Percentiles rank a stretch among this genome's conserved stretches.
Evolutionary conservation across 805 yeast genomes (phyloP).

Genomic region (fission yeast (Schizosaccharomyces pombe)): DNA sequence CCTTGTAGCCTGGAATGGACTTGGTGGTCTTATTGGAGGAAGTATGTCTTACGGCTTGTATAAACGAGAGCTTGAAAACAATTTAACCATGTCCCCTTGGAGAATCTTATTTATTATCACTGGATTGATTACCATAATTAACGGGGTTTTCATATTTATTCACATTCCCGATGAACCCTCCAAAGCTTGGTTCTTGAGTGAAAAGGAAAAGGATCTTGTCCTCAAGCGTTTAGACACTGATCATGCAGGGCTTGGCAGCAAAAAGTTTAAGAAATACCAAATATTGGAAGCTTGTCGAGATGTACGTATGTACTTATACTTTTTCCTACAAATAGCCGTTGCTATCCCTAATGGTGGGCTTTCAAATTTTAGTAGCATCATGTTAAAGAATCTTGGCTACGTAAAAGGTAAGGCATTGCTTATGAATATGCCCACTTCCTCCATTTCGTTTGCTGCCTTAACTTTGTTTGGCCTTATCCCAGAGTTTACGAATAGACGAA

Average conservation of each 20-base stretch:
- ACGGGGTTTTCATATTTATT: neutral
- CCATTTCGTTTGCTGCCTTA: constrained; percentile 16
- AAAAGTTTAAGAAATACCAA: neutral
- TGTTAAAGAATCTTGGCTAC: constrained; percentile 24
- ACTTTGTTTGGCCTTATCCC: neutral
- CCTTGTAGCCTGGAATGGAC: neutral
- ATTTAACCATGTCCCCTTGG: neutral
- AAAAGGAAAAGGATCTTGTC: neutral
- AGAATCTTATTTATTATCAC: neutral
- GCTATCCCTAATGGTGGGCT: too few species aligned
- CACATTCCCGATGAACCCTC: neutral
- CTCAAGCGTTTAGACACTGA: neutral
- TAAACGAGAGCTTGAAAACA: neutral
- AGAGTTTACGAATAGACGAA: neutral
- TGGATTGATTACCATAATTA: neutral
- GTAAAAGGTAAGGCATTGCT: constrained; percentile 21
- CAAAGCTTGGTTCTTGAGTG: neutral
- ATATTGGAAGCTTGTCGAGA: too few species aligned
- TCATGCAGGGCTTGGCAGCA: neutral
- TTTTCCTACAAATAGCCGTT: too few species aligned
- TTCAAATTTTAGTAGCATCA: constrained; percentile 25
- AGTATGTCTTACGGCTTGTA: neutral
- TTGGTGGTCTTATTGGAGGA: neutral
- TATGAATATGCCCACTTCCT: constrained; percentile 26
- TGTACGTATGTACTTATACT: too few species aligned